Base-by-base conservation (phyloP, 2,329 filamentous ascomycete genomes). In the Fusarium fracticaudum region DNA sequence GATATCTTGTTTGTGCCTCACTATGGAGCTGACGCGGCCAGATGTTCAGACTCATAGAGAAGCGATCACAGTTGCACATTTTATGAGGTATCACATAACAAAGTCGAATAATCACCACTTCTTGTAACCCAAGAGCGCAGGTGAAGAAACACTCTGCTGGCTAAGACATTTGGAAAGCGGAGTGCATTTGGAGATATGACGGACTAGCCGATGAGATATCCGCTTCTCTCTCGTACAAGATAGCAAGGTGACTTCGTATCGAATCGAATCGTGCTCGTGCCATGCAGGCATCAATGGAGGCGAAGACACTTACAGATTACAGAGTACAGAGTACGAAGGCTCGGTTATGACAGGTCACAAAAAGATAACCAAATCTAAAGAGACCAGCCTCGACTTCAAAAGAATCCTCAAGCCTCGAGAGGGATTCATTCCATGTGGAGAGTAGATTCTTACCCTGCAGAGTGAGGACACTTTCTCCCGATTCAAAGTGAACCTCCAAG, bases 21-120 rank as follows among this genome's bases (percentile, higher is more conserved):
- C 40, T 15, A 33, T 57, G 54, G 35, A 54, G 68, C 72, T 74
- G 72, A 74, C 72, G 72, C 72, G 72, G 60, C 60, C 71, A 45
- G 43, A 69, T 40, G 35, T 45, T 15, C 63, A 45, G 18, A 8
- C 45, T 62, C 41, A 44, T 37, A 14, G 45, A 62, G 45, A 53
- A 41, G 14, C 29, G 48, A 24, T 22, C 38, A 51, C 31, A 26
- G 40, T 33, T 40, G 37, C 43, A 48, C 60, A 54, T 59, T 47
- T 63, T 55, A 38, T 61, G 63, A 64, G 41, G 17, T 72, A 64
- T 67, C 55, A 69, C 55, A 69, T 38, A 59, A 29, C 24, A 58
- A 57, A 65, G 47, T 47, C 37, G 31, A 68, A 62, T 44, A 53
- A 60, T 54, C 55, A 60, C 60, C 37, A 57, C 31, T 47, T 55